Evolutionary conservation across 1,284 basidiomycete genomes (phyloP), one percentile per base, ranked within the genome.

Genomic region (Boletus mariae): DNA sequence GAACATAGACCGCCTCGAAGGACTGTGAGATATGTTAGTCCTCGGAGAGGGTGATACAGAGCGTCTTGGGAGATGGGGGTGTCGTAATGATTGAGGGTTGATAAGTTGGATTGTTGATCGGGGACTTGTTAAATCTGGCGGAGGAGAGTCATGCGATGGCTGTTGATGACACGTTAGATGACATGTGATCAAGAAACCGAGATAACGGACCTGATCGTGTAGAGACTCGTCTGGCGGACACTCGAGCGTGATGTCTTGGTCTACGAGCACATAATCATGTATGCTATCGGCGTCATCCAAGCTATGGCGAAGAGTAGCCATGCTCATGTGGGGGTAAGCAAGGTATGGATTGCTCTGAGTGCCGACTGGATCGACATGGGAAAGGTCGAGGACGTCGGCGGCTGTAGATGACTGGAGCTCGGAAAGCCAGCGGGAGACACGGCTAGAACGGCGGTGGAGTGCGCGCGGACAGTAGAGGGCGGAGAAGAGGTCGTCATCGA

Each of bases 401-500:
- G 43, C 61, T 37, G 53, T 15, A 11, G 44, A 60, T 10, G 51
- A 55, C 56, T 80, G 81, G 64, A 87, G 82, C 45, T 87, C 84
- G 42, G 76, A 71, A 47, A 89, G 80, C 87, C 87, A 89, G 55
- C 78, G 80, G 59, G 84, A 77, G 52, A 88, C 73, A 64, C 80
- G 77, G 65, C 82, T 85, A 11, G 83, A 80, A 45, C 80, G 80
- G 51, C 73, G 73, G 13, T 66, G 66, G 51, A 72, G 60, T 15
- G 65, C 52, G 13, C 37, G 38, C 60, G 67, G 25, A 37, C 52
- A 11, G 56, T 37, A 17, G 9, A 37, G 13, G 32, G 31, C 11
- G 20, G 58, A 23, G 54, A 43, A 35, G 51, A 55, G 17, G 57
- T 64, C 59, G 49, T 61, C 57, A 49, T 72, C 62, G 38, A 51